Evolutionary conservation across 2,329 filamentous ascomycete species (phyloP), one percentile per base, ranked within the genome.

Genomic region (Monosporascus sp.): DNA sequence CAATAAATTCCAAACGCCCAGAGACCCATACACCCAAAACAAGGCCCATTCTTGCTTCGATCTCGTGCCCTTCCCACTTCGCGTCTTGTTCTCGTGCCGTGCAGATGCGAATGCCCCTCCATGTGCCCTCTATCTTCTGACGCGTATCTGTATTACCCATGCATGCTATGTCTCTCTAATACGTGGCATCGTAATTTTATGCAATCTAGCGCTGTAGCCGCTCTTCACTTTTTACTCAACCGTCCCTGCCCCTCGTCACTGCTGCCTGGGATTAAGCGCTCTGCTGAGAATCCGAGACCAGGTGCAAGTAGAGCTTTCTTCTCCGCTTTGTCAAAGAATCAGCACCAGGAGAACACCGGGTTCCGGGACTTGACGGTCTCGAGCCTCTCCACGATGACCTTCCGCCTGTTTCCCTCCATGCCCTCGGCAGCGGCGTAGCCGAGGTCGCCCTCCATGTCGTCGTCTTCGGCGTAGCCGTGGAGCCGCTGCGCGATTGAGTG

Each of bases 311-410:
- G 9, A 9, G 11, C 31, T 34, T 34, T 14, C 7, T 14, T 20
- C 17, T 19, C 19, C 9, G 17, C 48, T 50, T 53, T 45, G 48
- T 55, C 53, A 16, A 24, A 4, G 14, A 5, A 27, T 76, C 76
- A 97, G 77, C 94, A 99, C 90, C 94, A 99, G 45, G 90, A 96
- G 72, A 99, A 99, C 34, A 99, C 91, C 2, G 94, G 94, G 68
- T 96, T 95, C 69, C 88, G 88, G 67, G 86, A 90, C 79, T 97
- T 97, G 57, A 99, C 94, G 56, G 93, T 89, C 77, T 99, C 94
- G 54, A 99, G 75, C 58, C 94, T 81, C 77, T 99, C 94, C 48
- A 99, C 92, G 76, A 99, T 97, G 48, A 99, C 94, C 72, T 94
- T 96, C 64, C 92, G 83, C 69, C 88, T 86, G 65, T 91, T 90